Conservation (phyloP, 305 asterid genomes). For the Lippia alba region DNA sequence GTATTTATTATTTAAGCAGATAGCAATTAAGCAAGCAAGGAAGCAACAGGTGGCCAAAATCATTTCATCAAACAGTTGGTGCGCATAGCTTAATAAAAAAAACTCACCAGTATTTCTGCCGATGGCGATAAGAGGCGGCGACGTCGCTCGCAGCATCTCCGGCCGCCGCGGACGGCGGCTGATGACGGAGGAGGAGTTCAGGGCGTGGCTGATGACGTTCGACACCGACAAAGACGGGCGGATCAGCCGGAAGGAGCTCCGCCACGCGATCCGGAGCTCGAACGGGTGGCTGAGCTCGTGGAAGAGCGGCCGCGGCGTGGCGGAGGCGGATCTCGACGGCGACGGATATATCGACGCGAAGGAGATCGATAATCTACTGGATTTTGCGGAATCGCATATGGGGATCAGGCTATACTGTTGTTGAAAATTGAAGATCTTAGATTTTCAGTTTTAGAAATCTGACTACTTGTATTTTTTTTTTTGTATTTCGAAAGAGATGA, state of each 20-base stretch:
- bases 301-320: slow-evolving; percentile 44
- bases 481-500: too few relatives aligned
- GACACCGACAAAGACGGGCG: slow-evolving; percentile 40
- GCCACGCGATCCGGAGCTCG: slow-evolving; percentile 41
- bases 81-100: neutral
- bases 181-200: slow-evolving; percentile 43
- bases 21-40: too few relatives aligned
- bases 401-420: slow-evolving; percentile 32
- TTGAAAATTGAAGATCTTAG: too few relatives aligned
- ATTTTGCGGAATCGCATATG: slow-evolving; percentile 40
- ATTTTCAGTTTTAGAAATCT: too few relatives aligned
- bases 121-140: slow-evolving; percentile 40
- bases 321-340: slow-evolving; percentile 34
- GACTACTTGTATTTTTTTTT: too few relatives aligned
- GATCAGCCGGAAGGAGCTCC: slow-evolving; percentile 42
- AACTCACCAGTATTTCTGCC: neutral
- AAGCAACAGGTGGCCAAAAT: neutral
- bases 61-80: neutral
- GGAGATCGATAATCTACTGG: slow-evolving; percentile 42
- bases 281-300: slow-evolving; percentile 39
- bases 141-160: slow-evolving; percentile 29
- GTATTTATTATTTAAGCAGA: too few relatives aligned
- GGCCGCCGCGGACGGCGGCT: slow-evolving; percentile 30
- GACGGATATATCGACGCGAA: slow-evolving; percentile 41
- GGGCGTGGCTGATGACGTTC: slow-evolving; percentile 39